A percentile compares a stretch with the other conserved stretches of the same genome.
Conservation (phyloP, 164 flowering plant genomes). For the Piper longum region DNA sequence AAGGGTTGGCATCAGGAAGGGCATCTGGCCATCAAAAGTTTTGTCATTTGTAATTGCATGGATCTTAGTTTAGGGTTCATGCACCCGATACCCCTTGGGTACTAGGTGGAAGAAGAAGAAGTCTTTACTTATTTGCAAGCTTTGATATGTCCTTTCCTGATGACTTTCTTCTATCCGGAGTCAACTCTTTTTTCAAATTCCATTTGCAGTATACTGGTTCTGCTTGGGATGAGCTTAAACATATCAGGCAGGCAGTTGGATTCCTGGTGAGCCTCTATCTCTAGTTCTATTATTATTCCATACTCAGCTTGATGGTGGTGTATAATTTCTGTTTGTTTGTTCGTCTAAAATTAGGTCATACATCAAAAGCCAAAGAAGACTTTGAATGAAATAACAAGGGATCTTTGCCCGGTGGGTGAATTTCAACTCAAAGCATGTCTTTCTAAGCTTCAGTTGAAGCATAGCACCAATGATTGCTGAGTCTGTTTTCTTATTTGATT, state of each 20-base stretch:
- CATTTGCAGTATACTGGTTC: constrained; percentile 68
- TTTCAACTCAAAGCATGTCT: constrained; percentile 9
- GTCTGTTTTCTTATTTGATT: not conserved
- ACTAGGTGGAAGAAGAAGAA: too few species aligned
- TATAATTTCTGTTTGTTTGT: constrained; percentile 14
- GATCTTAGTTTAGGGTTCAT: too few species aligned
- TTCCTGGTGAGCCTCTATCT: constrained; percentile 43
- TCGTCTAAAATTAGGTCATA: constrained; percentile 50
- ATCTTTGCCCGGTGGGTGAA: constrained; percentile 75
- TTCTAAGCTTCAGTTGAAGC: not conserved
- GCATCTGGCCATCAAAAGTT: too few species aligned
- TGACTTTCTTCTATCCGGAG: not conserved
- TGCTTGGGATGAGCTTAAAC: constrained; percentile 94
- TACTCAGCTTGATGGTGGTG: not conserved
- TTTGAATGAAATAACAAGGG: constrained; percentile 76
- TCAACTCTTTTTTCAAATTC: not conserved
- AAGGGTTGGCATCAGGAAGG: too few species aligned
- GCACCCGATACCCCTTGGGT: too few species aligned
- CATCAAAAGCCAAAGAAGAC: constrained; percentile 95
- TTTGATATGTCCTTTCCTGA: not conserved
- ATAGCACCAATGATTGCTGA: constrained; percentile 10
- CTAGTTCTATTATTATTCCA: too few species aligned
- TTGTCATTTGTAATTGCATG: too few species aligned
- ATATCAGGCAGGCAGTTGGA: constrained; percentile 98
- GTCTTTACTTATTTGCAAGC: not conserved